Conservation (phyloP, 2,329 filamentous ascomycete genomes). For the Botrytis deweyae region DNA sequence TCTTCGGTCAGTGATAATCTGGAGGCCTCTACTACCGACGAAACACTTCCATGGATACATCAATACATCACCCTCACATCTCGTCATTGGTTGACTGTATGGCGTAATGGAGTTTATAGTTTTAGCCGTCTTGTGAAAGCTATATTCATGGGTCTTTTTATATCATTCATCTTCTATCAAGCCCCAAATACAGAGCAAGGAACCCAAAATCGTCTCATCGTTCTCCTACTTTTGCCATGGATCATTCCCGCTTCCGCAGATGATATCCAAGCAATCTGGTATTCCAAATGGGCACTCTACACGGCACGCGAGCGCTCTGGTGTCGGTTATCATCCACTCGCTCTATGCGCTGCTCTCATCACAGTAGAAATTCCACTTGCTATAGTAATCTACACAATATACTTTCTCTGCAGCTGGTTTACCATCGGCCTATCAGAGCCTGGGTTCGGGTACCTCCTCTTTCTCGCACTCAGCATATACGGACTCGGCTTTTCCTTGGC, state of each 20-base stretch:
- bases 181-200: neutral
- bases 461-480: neutral
- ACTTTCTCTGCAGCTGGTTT: neutral
- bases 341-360: neutral
- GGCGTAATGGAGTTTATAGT: neutral
- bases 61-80: neutral
- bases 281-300: neutral
- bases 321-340: neutral
- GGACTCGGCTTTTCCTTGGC: neutral
- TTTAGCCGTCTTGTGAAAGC: neutral
- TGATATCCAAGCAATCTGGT: neutral
- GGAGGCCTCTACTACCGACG: neutral
- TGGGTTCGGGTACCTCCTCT: neutral
- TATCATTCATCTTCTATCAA: neutral
- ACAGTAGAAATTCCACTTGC: neutral
- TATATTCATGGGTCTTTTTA: neutral
- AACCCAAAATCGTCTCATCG: neutral
- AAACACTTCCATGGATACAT: neutral
- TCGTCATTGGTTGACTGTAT: neutral
- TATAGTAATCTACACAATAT: neutral
- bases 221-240: neutral
- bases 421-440: neutral
- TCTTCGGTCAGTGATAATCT: neutral
- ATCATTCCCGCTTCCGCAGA: neutral
- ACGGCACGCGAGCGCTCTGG: neutral